Evolutionary conservation across 2,329 filamentous ascomycete genomes (phyloP), one percentile per base, ranked within the genome.

Genomic region (Xylariaceae sp.): DNA sequence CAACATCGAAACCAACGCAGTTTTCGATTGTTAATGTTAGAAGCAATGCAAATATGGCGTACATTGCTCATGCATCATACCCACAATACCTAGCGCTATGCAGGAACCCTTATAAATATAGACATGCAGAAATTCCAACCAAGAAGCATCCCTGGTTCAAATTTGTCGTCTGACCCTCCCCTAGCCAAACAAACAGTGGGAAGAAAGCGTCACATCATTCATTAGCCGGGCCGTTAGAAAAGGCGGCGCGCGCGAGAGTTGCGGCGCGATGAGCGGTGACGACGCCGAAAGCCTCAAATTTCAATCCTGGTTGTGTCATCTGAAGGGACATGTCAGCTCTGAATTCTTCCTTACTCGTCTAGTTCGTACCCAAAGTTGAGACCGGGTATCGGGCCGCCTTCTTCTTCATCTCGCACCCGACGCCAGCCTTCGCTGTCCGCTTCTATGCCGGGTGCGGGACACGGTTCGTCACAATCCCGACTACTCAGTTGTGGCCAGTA

Each of bases 401-500:
- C 76, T 63, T 84, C 80, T 56, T 81, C 80, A 53, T 83, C 80
- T 40, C 76, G 70, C 32, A 83, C 67, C 12, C 78, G 73, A 5
- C 67, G 67, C 63, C 74, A 76, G 4, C 69, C 65, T 39, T 61
- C 66, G 31, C 62, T 59, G 37, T 62, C 59, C 8, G 57, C 48
- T 35, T 73, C 72, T 2, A 65, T 64, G 9, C 71, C 71, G 1
- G 78, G 78, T 2, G 71, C 67, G 1, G 79, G 77, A 62, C 82
- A 80, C 2, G 84, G 84, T 67, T 83, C 77, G 55, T 83, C 70
- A 63, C 83, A 85, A 39, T 72, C 71, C 7, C 70, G 63, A 51
- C 77, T 80, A 7, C 74, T 73, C 53, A 86, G 68, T 32, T 71
- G 69, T 5, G 83, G 84, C 76, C 81, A 87, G 65, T 86, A 84